Percentiles rank a stretch among this genome's conserved stretches.
phyloP scores from a whole-genome alignment of 2,329 filamentous ascomycete species.

The Arthrinium puccinioides region DNA sequence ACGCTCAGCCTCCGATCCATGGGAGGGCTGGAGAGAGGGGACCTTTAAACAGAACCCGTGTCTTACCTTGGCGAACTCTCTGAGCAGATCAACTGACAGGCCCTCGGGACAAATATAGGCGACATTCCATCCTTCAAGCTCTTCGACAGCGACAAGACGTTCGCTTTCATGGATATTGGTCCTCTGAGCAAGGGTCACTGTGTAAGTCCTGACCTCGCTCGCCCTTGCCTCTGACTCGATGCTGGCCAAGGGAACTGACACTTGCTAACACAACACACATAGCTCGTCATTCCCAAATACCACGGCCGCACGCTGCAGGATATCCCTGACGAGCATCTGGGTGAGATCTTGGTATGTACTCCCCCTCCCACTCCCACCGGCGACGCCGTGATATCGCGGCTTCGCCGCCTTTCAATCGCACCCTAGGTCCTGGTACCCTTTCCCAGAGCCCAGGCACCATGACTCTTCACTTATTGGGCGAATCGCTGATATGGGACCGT shows the following conservation, averaged over 20 bases:
- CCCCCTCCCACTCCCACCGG: neutral
- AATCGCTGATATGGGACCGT: too few relatives aligned
- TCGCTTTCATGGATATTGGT: conserved; percentile 94
- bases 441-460: too few relatives aligned
- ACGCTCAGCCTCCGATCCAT: too few relatives aligned
- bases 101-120: conserved; percentile 55
- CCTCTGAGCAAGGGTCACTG: conserved; percentile 84
- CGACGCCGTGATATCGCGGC: neutral
- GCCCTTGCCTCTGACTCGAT: neutral
- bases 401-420: neutral
- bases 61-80: too few relatives aligned
- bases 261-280: neutral
- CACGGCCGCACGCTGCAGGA: conserved; percentile 89
- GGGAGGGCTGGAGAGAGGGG: too few relatives aligned
- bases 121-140: conserved; percentile 97
- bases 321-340: conserved; percentile 82
- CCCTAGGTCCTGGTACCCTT: too few relatives aligned
- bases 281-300: conserved; percentile 95
- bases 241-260: neutral
- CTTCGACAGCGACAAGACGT: conserved; percentile 85
- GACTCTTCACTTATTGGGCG: too few relatives aligned
- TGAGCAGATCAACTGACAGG: too few relatives aligned
- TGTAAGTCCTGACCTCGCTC: conserved; percentile 41
- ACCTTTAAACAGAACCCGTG: too few relatives aligned
- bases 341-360: conserved; percentile 78